These are phyloP conservation scores for Amphicarpaea edgeworthii DNA, from an alignment of 306 rosid species.

Conservation along the genomic window DNA sequence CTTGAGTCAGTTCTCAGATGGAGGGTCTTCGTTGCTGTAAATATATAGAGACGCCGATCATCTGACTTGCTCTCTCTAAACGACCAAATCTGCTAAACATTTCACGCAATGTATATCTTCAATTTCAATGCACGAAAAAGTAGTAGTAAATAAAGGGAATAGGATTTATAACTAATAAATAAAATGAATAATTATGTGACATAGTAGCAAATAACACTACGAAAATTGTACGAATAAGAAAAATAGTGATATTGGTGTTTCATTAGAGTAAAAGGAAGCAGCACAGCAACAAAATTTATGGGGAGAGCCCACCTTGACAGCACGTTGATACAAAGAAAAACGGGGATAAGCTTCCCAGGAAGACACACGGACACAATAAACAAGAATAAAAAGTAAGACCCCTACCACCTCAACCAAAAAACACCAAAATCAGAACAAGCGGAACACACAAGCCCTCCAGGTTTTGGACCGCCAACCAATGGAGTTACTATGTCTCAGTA, in stretches of 20 bases:
- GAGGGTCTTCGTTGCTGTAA: constrained; percentile 94
- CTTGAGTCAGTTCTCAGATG: constrained; percentile 89
- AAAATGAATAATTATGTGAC: not conserved
- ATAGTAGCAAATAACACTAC: not conserved
- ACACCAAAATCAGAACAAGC: not conserved
- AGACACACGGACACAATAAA: constrained; percentile 26
- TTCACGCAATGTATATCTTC: not conserved
- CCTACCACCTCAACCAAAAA: constrained; percentile 12
- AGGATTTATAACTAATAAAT: not conserved
- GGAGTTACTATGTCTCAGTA: not conserved
- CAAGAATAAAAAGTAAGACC: constrained; percentile 13
- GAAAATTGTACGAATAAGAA: not conserved
- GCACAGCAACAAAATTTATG: constrained; percentile 25
- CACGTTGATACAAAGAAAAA: not conserved
- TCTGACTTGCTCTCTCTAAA: constrained; percentile 97
- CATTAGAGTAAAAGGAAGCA: constrained; percentile 19
- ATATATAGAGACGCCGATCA: constrained; percentile 80
- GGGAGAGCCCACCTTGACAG: constrained; percentile 41
- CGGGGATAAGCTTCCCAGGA: constrained; percentile 20
- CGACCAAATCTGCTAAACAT: constrained; percentile 68
- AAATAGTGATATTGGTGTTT: not conserved
- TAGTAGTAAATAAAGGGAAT: not conserved
- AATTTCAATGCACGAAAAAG: not conserved
- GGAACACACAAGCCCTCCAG: constrained; percentile 20
- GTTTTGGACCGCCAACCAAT: constrained; percentile 26